A percentile compares a stretch with the other conserved stretches of the same genome.
Conservation (phyloP, 306 rosid genomes). For the Ochetophila trinervis region DNA sequence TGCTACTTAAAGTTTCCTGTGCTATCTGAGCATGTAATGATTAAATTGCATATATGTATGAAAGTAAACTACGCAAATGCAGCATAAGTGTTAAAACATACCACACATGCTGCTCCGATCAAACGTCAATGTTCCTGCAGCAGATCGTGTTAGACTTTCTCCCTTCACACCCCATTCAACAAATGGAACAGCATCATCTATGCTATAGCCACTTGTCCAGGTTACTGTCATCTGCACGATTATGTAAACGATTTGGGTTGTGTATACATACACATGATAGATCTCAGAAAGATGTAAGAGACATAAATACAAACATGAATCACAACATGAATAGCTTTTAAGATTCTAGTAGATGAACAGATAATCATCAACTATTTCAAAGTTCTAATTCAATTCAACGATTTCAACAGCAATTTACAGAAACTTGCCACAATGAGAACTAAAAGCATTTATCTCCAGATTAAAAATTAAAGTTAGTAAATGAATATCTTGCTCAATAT, state of each 20-base stretch:
- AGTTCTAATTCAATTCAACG: no score
- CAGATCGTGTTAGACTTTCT: conserved; percentile 35
- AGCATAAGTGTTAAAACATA: conserved; percentile 21
- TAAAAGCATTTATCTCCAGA: no score
- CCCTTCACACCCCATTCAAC: conserved; percentile 60
- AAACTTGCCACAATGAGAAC: no score
- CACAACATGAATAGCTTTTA: not conserved
- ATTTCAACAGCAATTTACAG: no score
- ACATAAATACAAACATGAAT: not conserved
- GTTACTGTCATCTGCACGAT: conserved; percentile 81
- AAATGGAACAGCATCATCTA: conserved; percentile 66
- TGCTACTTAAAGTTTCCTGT: no score
- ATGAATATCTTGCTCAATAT: no score
- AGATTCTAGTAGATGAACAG: no score
- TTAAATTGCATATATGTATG: not conserved
- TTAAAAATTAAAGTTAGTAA: no score
- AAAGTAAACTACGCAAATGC: not conserved
- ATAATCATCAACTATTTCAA: no score
- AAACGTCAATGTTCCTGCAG: conserved; percentile 87
- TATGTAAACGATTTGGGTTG: not conserved
- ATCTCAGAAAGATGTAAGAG: not conserved
- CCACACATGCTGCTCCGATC: conserved; percentile 81
- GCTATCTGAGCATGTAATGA: not conserved
- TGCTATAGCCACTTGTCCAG: conserved; percentile 88
- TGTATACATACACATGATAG: not conserved